phyloP scores from a whole-genome alignment of 495 filamentous ascomycete species.

The Daldinia concentrica region DNA sequence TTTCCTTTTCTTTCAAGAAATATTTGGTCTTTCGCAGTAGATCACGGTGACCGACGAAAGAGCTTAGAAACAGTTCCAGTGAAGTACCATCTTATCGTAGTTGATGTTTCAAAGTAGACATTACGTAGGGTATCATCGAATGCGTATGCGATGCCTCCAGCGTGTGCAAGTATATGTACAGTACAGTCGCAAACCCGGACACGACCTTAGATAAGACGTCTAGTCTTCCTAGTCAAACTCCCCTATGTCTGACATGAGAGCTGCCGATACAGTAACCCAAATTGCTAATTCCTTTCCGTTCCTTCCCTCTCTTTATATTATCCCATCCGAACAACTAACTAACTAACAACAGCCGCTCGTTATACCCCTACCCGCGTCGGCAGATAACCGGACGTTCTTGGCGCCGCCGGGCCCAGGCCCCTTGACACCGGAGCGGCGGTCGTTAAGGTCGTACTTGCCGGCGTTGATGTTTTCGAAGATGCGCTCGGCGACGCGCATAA shows the following conservation, averaged over 20 bases:
- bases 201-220: not conserved
- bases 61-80: not conserved
- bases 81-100: not conserved
- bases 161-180: conserved; percentile 38
- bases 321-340: not conserved
- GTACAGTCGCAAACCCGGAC: conserved; percentile 4
- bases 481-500: conserved; percentile 88
- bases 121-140: conserved; percentile 46
- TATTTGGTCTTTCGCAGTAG: not conserved
- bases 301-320: not conserved
- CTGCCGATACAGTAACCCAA: conserved; percentile 3
- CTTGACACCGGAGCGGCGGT: conserved; percentile 93
- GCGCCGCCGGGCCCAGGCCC: conserved; percentile 60
- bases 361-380: conserved; percentile 45
- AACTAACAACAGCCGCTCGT: conserved; percentile 46
- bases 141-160: conserved; percentile 33
- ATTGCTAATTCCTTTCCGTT: not conserved
- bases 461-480: conserved; percentile 96
- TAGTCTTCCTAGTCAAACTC: not conserved
- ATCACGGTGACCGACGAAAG: not conserved
- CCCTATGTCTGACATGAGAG: not conserved
- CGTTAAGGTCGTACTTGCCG: conserved; percentile 93
- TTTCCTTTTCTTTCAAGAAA: conserved; percentile 24
- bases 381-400: conserved; percentile 57
- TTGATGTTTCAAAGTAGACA: conserved; percentile 35